phyloP scores from a whole-genome alignment of 768 basidiomycete genomes.

The Austroboletus festivus region DNA sequence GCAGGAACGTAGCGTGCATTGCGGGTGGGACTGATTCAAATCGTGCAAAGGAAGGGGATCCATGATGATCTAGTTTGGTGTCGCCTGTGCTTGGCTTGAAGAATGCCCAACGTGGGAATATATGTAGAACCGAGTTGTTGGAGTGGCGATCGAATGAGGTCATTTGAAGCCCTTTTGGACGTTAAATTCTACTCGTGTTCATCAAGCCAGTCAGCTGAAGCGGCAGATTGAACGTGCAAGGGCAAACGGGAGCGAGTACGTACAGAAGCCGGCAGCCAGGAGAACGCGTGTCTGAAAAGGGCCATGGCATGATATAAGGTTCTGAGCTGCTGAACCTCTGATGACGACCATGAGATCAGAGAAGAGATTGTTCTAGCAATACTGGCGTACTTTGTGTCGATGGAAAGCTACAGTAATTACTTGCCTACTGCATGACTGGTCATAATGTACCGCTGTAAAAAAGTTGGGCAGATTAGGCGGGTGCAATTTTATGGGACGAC shows the following conservation, averaged over 20 bases:
- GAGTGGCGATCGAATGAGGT: not conserved
- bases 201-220: not conserved
- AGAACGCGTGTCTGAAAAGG: not conserved
- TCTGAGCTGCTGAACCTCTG: slow-evolving; percentile 6
- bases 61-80: slow-evolving; percentile 11
- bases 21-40: slow-evolving; percentile 23
- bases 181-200: not conserved
- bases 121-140: not conserved
- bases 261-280: slow-evolving; percentile 3
- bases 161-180: slow-evolving; percentile 1
- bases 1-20: slow-evolving; percentile 36
- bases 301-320: slow-evolving; percentile 3
- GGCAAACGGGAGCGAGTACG: slow-evolving; percentile 4
- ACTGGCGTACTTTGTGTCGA: not conserved
- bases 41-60: slow-evolving; percentile 7
- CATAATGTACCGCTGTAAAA: too few species aligned
- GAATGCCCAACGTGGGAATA: not conserved
- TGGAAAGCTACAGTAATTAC: not conserved
- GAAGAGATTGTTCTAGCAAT: not conserved
- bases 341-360: slow-evolving; percentile 7
- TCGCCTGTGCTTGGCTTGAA: not conserved
- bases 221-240: not conserved
- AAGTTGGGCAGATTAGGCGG: too few species aligned
- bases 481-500: not conserved
- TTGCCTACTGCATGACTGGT: too few species aligned